Conservation (phyloP, 176 grass and related monocot genomes). For the Calamus simplicifolius region DNA sequence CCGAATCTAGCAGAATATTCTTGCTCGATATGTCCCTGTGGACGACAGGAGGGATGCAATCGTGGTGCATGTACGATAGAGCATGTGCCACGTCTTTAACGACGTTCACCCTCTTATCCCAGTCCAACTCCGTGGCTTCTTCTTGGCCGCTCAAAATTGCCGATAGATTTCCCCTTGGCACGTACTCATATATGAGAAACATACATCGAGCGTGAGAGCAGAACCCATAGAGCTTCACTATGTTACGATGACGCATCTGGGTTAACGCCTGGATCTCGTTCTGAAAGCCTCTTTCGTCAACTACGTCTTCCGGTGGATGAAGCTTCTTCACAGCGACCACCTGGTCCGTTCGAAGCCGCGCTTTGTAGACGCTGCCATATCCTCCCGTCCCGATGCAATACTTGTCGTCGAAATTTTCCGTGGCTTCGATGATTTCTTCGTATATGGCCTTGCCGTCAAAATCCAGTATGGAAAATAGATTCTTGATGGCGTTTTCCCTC, state of each 20-base stretch:
- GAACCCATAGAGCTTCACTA: slow-evolving; percentile 11
- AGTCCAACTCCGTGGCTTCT: slow-evolving; percentile 12
- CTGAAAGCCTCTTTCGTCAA: not conserved
- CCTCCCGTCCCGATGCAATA: too few species aligned
- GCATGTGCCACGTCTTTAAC: slow-evolving; percentile 11
- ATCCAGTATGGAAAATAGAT: too few species aligned
- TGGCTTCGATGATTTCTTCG: too few species aligned
- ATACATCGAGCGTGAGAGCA: not conserved
- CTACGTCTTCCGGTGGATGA: too few species aligned
- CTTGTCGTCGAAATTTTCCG: too few species aligned
- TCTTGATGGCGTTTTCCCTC: too few species aligned
- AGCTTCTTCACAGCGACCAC: too few species aligned
- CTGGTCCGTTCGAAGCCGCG: too few species aligned
- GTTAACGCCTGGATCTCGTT: slow-evolving; percentile 6
- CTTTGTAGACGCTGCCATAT: too few species aligned
- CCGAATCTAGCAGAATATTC: not conserved
- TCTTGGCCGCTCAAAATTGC: not conserved
- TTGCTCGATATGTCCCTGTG: slow-evolving; percentile 8
- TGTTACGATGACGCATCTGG: slow-evolving; percentile 4
- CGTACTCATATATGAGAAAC: slow-evolving; percentile 8
- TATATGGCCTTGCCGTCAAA: too few species aligned
- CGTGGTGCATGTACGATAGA: slow-evolving; percentile 8
- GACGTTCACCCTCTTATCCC: slow-evolving; percentile 10
- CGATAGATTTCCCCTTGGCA: slow-evolving; percentile 4
- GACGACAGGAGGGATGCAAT: not conserved